phyloP scores from a whole-genome alignment of 31 red algal species.

The Asparagopsis taxiformis region DNA sequence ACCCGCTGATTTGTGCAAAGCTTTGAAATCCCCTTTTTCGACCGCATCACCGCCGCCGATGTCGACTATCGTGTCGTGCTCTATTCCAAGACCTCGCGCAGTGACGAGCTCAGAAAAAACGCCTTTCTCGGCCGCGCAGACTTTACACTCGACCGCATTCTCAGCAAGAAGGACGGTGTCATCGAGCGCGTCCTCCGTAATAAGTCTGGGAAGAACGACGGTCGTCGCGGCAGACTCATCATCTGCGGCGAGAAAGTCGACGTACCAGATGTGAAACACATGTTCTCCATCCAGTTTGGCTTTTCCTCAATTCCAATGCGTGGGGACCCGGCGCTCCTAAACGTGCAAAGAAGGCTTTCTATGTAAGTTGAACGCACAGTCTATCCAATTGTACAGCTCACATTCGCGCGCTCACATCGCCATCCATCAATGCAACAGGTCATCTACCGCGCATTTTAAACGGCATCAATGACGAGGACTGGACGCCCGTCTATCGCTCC shows the following conservation, averaged over 20 bases:
- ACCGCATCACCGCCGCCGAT: not conserved
- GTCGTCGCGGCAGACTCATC: slow-evolving; percentile 45
- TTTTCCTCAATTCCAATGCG: slow-evolving; percentile 32
- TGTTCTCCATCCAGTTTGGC: slow-evolving; percentile 67
- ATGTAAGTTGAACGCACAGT: slow-evolving; percentile 11
- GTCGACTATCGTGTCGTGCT: slow-evolving; percentile 38
- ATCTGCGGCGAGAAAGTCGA: slow-evolving; percentile 58
- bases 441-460: slow-evolving; percentile 71
- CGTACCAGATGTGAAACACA: slow-evolving; percentile 29
- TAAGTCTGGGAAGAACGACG: slow-evolving; percentile 45
- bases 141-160: slow-evolving; percentile 46
- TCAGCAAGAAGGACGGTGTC: slow-evolving; percentile 55
- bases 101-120: slow-evolving; percentile 55
- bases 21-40: slow-evolving; percentile 48
- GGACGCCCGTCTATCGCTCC: slow-evolving; percentile 71
- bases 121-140: slow-evolving; percentile 45
- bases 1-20: slow-evolving; percentile 49
- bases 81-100: slow-evolving; percentile 40
- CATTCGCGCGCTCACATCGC: too few relatives aligned
- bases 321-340: slow-evolving; percentile 30
- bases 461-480: slow-evolving; percentile 68
- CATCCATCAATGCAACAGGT: too few relatives aligned
- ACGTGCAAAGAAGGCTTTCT: slow-evolving; percentile 40
- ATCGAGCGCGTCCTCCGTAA: slow-evolving; percentile 53
- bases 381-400: too few relatives aligned